A percentile compares a stretch with the other conserved stretches of the same genome.
Evolutionary conservation across 1,284 basidiomycete species (phyloP).

Genomic region (Ganoderma lucidum): DNA sequence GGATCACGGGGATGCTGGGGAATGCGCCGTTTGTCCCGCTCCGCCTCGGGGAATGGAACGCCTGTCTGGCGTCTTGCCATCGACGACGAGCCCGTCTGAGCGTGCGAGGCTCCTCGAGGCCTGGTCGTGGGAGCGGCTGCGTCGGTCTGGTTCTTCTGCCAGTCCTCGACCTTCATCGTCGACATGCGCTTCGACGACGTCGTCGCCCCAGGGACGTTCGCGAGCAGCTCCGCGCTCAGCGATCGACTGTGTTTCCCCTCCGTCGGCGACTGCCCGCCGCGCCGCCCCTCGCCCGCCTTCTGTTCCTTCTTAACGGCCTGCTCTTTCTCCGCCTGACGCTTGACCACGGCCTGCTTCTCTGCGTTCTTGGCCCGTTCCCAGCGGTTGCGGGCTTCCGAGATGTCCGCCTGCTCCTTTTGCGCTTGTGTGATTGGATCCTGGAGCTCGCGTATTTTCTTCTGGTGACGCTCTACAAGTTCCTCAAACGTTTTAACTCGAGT

Average conservation of each 20-base stretch:
- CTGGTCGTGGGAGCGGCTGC: constrained; percentile 47
- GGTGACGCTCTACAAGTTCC: constrained; percentile 82
- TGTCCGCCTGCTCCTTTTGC: constrained; percentile 72
- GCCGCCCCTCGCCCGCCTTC: constrained; percentile 49
- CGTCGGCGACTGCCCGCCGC: constrained; percentile 22
- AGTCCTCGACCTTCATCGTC: constrained; percentile 82
- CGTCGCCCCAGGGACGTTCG: constrained; percentile 46
- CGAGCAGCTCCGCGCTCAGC: constrained; percentile 68
- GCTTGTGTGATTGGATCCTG: constrained; percentile 79
- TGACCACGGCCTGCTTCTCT: constrained; percentile 74
- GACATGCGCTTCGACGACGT: constrained; percentile 69
- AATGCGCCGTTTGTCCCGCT: constrained; percentile 38
- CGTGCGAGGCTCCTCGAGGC: constrained; percentile 26
- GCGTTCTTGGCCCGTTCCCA: constrained; percentile 78
- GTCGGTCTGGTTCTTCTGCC: constrained; percentile 74
- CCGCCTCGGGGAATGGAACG: constrained; percentile 47
- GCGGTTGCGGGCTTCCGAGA: constrained; percentile 72
- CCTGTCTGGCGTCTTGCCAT: constrained; percentile 37
- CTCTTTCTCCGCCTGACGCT: constrained; percentile 74
- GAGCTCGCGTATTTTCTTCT: constrained; percentile 78
- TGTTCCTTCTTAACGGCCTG: constrained; percentile 53
- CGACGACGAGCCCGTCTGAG: constrained; percentile 37
- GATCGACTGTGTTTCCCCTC: constrained; percentile 54
- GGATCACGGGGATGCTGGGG: constrained; percentile 38
- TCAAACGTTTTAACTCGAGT: constrained; percentile 76